phyloP scores from a whole-genome alignment of 176 grass and related monocot species.

The Avena eriantha region DNA sequence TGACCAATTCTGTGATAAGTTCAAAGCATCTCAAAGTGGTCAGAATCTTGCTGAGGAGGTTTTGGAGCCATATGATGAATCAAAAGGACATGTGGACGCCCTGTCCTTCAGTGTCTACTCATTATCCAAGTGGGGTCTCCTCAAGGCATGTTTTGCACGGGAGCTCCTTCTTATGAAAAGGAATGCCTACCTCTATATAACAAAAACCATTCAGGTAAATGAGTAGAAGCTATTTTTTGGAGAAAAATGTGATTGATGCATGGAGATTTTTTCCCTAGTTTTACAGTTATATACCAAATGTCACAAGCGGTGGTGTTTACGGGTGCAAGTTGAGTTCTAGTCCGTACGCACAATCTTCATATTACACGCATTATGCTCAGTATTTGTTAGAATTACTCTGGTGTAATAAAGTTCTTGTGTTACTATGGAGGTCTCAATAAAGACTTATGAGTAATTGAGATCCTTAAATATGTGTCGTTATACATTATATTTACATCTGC shows the following conservation, averaged over 20 bases:
- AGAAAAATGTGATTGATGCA: neutral
- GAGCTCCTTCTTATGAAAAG: conserved; percentile 81
- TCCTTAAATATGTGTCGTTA: neutral
- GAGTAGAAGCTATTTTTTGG: neutral
- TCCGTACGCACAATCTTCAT: neutral
- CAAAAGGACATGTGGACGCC: conserved; percentile 47
- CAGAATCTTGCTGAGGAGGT: conserved; percentile 47
- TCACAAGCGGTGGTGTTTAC: neutral
- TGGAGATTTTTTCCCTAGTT: neutral
- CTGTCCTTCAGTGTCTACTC: conserved; percentile 70
- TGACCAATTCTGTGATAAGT: conserved; percentile 61
- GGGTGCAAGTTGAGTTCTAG: neutral
- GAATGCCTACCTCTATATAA: conserved; percentile 72
- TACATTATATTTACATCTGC: neutral
- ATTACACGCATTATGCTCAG: neutral
- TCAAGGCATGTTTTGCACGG: conserved; percentile 72
- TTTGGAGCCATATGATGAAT: conserved; percentile 54
- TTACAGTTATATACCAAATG: neutral
- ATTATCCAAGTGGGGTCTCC: conserved; percentile 64
- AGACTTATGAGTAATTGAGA: too few relatives aligned
- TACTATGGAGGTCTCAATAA: too few relatives aligned
- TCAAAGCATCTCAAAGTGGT: conserved; percentile 60
- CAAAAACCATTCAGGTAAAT: conserved; percentile 52
- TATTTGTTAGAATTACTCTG: neutral
- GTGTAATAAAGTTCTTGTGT: neutral